Percentiles rank a stretch among this genome's conserved stretches.
Conservation (phyloP, 176 grass and related monocot genomes). For the Musa beccarii region DNA sequence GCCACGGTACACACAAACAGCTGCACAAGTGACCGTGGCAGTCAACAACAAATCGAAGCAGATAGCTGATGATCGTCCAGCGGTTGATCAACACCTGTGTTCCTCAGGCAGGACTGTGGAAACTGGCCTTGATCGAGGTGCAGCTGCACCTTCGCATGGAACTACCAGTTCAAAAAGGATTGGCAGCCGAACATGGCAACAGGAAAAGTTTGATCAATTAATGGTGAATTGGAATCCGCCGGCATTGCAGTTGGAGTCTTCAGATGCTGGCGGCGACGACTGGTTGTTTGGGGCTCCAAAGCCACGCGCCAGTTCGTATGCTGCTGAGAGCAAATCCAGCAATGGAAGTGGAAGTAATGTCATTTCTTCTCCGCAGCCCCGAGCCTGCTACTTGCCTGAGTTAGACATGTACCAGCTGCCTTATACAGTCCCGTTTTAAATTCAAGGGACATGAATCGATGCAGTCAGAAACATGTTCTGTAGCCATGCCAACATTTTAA, state of each 20-base stretch:
- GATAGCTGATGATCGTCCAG: not conserved
- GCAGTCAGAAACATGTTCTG: too few species aligned
- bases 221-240: conserved; percentile 4
- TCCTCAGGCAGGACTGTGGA: not conserved
- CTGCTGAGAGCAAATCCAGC: not conserved
- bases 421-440: conserved; percentile 15
- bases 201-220: not conserved
- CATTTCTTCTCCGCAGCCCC: not conserved
- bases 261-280: not conserved
- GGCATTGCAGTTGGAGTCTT: not conserved
- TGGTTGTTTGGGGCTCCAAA: not conserved
- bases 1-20: too few species aligned
- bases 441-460: not conserved
- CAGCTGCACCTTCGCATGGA: not conserved
- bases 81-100: not conserved
- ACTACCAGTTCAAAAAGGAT: not conserved
- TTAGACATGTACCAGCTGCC: conserved; percentile 10
- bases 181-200: not conserved
- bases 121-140: not conserved
- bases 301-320: not conserved
- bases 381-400: conserved; percentile 10
- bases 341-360: not conserved
- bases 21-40: too few species aligned
- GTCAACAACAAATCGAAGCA: too few species aligned
- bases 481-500: too few species aligned